Evolutionary conservation across 768 basidiomycete species (phyloP).

Genomic region (Lentinula edodes): DNA sequence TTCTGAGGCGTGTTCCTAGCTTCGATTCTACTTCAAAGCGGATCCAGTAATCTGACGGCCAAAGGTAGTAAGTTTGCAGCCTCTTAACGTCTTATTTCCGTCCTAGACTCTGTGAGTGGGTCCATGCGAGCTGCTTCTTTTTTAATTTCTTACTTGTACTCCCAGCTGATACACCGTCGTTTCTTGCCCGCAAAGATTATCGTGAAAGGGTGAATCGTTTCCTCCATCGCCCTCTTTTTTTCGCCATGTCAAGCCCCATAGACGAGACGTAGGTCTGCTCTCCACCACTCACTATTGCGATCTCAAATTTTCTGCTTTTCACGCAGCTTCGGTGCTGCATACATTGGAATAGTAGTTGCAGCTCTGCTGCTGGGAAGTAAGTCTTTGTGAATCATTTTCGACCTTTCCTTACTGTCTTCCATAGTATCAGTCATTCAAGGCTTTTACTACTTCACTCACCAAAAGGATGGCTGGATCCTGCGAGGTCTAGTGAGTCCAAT

Average conservation of each 20-base stretch:
- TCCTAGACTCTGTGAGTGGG: neutral
- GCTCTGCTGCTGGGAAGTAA: slow-evolving; percentile 33
- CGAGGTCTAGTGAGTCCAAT: slow-evolving; percentile 35
- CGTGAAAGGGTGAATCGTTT: neutral
- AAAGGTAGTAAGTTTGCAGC: neutral
- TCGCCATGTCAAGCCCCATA: neutral
- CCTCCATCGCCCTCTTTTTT: neutral
- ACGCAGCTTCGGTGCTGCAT: slow-evolving; percentile 41
- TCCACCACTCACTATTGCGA: neutral
- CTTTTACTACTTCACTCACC: slow-evolving; percentile 50
- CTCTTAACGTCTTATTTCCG: neutral
- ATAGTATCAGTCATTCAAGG: slow-evolving; percentile 52
- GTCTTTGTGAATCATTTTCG: neutral
- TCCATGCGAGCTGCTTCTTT: neutral
- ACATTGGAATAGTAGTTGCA: slow-evolving; percentile 44
- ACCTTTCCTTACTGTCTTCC: neutral
- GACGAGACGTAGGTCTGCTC: neutral
- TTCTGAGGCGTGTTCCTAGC: neutral
- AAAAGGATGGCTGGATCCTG: slow-evolving; percentile 43
- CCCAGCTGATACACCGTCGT: neutral
- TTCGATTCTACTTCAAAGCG: neutral
- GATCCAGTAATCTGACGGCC: neutral
- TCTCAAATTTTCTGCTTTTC: neutral
- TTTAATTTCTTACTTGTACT: neutral
- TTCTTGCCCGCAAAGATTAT: neutral